Percentiles rank a stretch among this genome's conserved stretches.
These are phyloP conservation scores for Plasmopara viticola DNA, from an alignment of 352 stramenopile genomes.

Conservation along the genomic window DNA sequence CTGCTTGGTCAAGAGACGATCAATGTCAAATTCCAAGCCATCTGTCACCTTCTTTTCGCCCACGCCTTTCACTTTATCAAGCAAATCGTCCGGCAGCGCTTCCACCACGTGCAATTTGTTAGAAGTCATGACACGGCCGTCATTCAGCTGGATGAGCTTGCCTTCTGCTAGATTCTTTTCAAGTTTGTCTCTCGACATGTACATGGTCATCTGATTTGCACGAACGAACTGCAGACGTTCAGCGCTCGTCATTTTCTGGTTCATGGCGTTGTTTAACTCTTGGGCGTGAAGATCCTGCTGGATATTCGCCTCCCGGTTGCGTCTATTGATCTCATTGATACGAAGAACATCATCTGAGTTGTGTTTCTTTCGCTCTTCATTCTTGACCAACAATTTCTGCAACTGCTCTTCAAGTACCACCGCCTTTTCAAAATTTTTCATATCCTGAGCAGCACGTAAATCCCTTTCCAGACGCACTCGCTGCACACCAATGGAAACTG, in stretches of 20 bases:
- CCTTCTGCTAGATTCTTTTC: conserved; percentile 77
- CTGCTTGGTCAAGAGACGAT: conserved; percentile 65
- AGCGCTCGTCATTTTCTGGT: conserved; percentile 75
- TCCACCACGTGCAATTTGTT: conserved; percentile 84
- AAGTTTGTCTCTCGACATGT: conserved; percentile 71
- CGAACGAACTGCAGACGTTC: conserved; percentile 81
- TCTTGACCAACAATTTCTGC: conserved; percentile 54
- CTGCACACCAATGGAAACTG: conserved; percentile 68
- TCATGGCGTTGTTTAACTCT: conserved; percentile 63
- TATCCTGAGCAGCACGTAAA: conserved; percentile 67
- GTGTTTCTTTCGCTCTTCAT: conserved; percentile 61
- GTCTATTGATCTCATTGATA: conserved; percentile 83
- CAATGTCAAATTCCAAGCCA: conserved; percentile 65
- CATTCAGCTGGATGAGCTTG: conserved; percentile 57
- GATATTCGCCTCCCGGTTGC: conserved; percentile 77
- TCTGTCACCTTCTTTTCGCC: conserved; percentile 23
- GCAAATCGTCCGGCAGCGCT: conserved; percentile 69
- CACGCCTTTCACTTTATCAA: conserved; percentile 44
- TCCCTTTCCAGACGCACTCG: conserved; percentile 76
- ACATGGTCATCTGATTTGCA: conserved; percentile 82
- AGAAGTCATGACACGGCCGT: conserved; percentile 77
- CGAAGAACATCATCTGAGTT: conserved; percentile 78
- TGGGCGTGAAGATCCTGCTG: conserved; percentile 75
- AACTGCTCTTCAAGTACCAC: conserved; percentile 62
- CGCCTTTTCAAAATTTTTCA: conserved; percentile 86